Percentiles rank a stretch among this genome's conserved stretches.
These are phyloP conservation scores for Tieghemostelium lacteum DNA, from an alignment of 78 protist genomes.

Conservation along the genomic window DNA sequence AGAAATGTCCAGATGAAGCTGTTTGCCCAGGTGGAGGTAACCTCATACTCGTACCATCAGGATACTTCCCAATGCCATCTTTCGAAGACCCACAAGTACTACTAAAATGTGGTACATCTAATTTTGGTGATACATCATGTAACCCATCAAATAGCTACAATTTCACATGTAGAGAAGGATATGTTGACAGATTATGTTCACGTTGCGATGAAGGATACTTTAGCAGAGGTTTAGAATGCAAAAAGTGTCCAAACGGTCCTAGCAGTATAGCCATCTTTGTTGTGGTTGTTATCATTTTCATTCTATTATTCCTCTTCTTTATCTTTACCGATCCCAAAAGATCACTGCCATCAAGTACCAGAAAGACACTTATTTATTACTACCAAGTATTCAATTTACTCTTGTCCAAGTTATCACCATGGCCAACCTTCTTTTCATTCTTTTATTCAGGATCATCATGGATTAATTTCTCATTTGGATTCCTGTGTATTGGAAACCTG, in stretches of 20 bases:
- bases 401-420: conserved; percentile 22
- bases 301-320: conserved; percentile 22
- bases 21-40: conserved; percentile 55
- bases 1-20: conserved; percentile 19
- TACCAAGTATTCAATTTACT: conserved; percentile 57
- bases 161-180: conserved; percentile 23
- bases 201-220: conserved; percentile 33
- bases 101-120: conserved; percentile 4
- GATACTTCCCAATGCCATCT: conserved; percentile 38
- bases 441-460: conserved; percentile 42
- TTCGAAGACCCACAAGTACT: conserved; percentile 19
- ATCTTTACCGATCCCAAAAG: conserved; percentile 64
- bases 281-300: conserved; percentile 21
- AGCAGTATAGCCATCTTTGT: conserved; percentile 29
- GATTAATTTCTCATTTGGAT: conserved; percentile 68
- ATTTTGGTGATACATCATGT: conserved; percentile 66
- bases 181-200: conserved; percentile 47
- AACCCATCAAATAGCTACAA: conserved; percentile 20
- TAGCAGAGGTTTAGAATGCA: conserved; percentile 26
- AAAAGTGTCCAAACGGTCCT: conserved; percentile 34
- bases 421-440: conserved; percentile 18
- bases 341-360: conserved; percentile 48
- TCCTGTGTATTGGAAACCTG: conserved; percentile 48
- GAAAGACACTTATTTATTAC: conserved; percentile 50
- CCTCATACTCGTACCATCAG: conserved; percentile 24